phyloP scores from a whole-genome alignment of 345 rosid species.

The Stellera chamaejasme region DNA sequence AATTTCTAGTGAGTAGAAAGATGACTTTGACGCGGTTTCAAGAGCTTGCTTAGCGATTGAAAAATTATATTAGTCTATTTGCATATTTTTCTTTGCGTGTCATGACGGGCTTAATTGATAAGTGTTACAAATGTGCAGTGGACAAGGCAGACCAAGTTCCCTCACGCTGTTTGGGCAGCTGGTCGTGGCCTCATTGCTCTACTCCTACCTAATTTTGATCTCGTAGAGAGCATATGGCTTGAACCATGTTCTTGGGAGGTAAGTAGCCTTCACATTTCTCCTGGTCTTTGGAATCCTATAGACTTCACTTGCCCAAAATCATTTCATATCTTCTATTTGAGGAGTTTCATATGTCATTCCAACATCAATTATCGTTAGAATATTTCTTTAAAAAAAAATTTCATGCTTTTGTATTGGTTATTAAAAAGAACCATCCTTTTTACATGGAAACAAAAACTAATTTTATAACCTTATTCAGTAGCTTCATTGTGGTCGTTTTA shows the following conservation, averaged over 20 bases:
- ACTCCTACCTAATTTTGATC: conserved; percentile 75
- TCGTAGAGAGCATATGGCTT: conserved; percentile 84
- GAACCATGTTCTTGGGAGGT: conserved; percentile 95
- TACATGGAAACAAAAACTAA: no score
- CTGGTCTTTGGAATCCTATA: neutral
- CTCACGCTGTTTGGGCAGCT: conserved; percentile 96
- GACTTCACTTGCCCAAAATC: neutral
- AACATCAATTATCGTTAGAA: no score
- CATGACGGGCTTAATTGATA: conserved; percentile 10
- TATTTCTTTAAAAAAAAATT: no score
- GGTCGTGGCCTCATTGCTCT: conserved; percentile 83
- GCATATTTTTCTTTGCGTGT: neutral
- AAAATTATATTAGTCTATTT: neutral
- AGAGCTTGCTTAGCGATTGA: neutral
- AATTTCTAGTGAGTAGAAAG: conserved; percentile 2
- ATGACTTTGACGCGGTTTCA: no score
- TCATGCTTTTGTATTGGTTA: no score
- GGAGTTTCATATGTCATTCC: no score
- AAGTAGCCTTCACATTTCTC: conserved; percentile 6
- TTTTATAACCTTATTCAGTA: no score
- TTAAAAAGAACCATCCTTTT: no score
- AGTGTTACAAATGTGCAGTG: conserved; percentile 30
- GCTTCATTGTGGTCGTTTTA: no score
- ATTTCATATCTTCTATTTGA: no score
- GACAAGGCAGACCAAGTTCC: conserved; percentile 85